These are phyloP conservation scores for Vaccinium vitisidaea DNA, from an alignment of 148 eudicot species.

Conservation along the genomic window DNA sequence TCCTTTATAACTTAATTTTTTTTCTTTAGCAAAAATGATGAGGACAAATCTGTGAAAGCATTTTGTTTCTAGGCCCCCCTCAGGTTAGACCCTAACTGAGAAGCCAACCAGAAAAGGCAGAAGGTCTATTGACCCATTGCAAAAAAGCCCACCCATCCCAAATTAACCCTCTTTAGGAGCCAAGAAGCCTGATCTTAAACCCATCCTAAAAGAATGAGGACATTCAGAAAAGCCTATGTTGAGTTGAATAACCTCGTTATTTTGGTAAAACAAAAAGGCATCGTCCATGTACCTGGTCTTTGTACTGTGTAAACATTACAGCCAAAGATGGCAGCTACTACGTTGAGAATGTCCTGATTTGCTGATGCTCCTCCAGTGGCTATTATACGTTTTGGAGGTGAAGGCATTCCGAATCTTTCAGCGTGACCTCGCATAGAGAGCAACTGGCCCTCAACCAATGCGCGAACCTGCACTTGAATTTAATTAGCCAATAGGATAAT, in stretches of 20 bases:
- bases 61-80: background rate
- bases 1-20: background rate
- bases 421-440: slow-evolving; percentile 84
- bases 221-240: background rate
- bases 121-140: background rate
- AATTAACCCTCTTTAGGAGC: background rate
- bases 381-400: slow-evolving; percentile 83
- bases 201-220: background rate
- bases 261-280: background rate
- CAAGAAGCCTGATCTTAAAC: background rate
- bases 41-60: background rate
- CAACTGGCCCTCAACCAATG: slow-evolving; percentile 78
- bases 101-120: background rate
- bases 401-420: slow-evolving; percentile 90
- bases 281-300: slow-evolving; percentile 52
- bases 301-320: slow-evolving; percentile 80
- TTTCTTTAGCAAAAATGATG: background rate
- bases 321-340: slow-evolving; percentile 78
- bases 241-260: background rate
- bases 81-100: background rate
- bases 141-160: background rate
- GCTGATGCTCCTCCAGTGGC: slow-evolving; percentile 98
- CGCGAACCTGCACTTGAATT: slow-evolving; percentile 59
- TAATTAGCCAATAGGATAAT: background rate
- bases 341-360: slow-evolving; percentile 59